These are phyloP conservation scores for Tricharina praecox DNA, from an alignment of 495 filamentous ascomycete genomes.

Conservation along the genomic window DNA sequence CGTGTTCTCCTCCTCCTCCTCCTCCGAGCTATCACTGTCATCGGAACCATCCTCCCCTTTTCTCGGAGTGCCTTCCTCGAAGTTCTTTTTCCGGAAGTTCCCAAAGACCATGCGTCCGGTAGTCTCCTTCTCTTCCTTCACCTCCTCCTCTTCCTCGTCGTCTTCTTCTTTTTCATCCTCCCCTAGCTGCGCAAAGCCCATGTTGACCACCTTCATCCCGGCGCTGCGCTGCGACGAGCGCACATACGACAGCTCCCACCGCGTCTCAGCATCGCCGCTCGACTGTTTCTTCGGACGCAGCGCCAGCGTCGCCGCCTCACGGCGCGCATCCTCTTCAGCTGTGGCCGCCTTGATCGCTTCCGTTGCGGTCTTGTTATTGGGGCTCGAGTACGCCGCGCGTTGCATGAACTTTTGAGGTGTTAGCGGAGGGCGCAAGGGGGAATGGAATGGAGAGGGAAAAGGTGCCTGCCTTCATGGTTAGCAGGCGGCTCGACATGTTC, in stretches of 20 bases:
- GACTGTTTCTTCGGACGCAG: constrained; percentile 23
- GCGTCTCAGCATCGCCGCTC: constrained; percentile 49
- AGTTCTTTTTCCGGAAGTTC: constrained; percentile 12
- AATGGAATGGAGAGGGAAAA: constrained; percentile 7
- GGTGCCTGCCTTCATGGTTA: constrained; percentile 73
- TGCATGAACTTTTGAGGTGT: constrained; percentile 65
- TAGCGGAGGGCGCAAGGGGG: constrained; percentile 5
- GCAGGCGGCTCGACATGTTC: constrained; percentile 75
- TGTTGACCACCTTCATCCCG: constrained; percentile 25
- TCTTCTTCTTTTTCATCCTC: constrained; percentile 27
- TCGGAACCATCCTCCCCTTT: constrained; percentile 1
- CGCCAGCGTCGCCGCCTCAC: constrained; percentile 49
- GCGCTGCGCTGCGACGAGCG: background rate
- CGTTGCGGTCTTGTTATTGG: constrained; percentile 30
- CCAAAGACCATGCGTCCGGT: constrained; percentile 24
- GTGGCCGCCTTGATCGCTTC: constrained; percentile 48
- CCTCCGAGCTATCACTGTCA: constrained; percentile 1
- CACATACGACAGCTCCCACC: constrained; percentile 59
- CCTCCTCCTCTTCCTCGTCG: constrained; percentile 22
- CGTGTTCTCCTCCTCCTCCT: background rate
- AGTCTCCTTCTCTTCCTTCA: background rate
- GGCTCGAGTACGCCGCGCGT: constrained; percentile 50
- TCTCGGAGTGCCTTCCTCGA: background rate
- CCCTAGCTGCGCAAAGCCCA: constrained; percentile 30
- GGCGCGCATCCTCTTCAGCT: constrained; percentile 57